phyloP scores from a whole-genome alignment of 306 rosid genomes.

The Quercus cerris region DNA sequence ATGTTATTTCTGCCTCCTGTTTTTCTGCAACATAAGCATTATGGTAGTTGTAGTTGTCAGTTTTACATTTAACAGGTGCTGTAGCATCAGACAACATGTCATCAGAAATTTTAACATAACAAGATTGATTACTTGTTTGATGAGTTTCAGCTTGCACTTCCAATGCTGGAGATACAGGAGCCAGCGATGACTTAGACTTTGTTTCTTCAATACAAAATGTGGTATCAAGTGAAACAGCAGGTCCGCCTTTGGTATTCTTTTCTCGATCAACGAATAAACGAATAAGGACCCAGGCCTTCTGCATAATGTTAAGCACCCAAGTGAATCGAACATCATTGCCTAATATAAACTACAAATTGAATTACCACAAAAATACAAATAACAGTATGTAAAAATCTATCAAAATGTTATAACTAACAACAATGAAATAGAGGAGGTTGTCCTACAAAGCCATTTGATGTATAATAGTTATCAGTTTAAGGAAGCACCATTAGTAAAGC shows the following conservation, averaged over 20 bases:
- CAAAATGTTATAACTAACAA: background rate
- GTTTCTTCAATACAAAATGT: slow-evolving; percentile 50
- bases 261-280: slow-evolving; percentile 76
- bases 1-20: slow-evolving; percentile 9
- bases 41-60: slow-evolving; percentile 19
- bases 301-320: slow-evolving; percentile 23
- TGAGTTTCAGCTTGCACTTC: slow-evolving; percentile 39
- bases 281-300: slow-evolving; percentile 82
- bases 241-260: slow-evolving; percentile 59
- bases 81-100: slow-evolving; percentile 1
- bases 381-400: background rate
- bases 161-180: slow-evolving; percentile 42
- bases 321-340: slow-evolving; percentile 10
- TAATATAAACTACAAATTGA: background rate
- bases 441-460: background rate
- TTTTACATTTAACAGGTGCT: background rate
- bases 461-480: background rate
- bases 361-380: background rate
- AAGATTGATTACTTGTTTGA: background rate
- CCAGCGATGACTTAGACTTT: slow-evolving; percentile 35
- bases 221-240: slow-evolving; percentile 42
- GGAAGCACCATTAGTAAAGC: background rate
- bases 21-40: slow-evolving; percentile 17
- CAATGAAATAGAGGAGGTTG: background rate
- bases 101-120: background rate